Conservation (phyloP, 805 yeast genomes). For the Candida multigemmis region DNA sequence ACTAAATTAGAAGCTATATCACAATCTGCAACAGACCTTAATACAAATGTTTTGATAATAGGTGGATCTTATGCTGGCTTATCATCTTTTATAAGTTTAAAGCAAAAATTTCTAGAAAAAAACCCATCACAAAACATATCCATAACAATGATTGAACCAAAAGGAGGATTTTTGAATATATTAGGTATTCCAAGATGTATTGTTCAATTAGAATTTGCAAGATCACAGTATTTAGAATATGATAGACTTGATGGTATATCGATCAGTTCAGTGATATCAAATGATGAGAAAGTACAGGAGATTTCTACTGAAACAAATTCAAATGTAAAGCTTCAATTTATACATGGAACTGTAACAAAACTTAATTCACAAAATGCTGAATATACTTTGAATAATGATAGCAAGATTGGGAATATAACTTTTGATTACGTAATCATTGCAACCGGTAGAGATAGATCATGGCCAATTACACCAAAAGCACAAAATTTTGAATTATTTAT, state of each 20-base stretch:
- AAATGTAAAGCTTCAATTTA: constrained; percentile 8
- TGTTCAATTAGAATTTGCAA: constrained; percentile 29
- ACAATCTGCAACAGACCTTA: too few species aligned
- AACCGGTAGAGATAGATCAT: constrained; percentile 40
- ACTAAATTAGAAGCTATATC: too few species aligned
- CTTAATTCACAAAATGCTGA: constrained; percentile 16
- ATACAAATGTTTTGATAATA: constrained; percentile 28
- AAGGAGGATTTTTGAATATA: constrained; percentile 29
- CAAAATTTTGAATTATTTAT: constrained; percentile 23
- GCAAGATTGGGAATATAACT: constrained; percentile 6
- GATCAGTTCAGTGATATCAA: constrained; percentile 18
- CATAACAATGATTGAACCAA: constrained; percentile 30
- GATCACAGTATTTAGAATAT: constrained; percentile 25
- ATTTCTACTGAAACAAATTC: constrained; percentile 4
- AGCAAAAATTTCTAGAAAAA: constrained; percentile 12
- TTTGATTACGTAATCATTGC: constrained; percentile 43
- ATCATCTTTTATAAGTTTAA: constrained; percentile 21
- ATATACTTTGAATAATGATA: constrained; percentile 11
- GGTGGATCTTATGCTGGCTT: constrained; percentile 36
- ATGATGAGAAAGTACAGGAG: constrained; percentile 11
- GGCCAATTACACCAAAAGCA: constrained; percentile 49
- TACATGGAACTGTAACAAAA: constrained; percentile 24
- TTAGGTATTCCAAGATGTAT: constrained; percentile 31
- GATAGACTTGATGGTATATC: constrained; percentile 16
- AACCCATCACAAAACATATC: constrained; percentile 7